Conservation (phyloP, 306 rosid species). For the Citrullus colocynthis region DNA sequence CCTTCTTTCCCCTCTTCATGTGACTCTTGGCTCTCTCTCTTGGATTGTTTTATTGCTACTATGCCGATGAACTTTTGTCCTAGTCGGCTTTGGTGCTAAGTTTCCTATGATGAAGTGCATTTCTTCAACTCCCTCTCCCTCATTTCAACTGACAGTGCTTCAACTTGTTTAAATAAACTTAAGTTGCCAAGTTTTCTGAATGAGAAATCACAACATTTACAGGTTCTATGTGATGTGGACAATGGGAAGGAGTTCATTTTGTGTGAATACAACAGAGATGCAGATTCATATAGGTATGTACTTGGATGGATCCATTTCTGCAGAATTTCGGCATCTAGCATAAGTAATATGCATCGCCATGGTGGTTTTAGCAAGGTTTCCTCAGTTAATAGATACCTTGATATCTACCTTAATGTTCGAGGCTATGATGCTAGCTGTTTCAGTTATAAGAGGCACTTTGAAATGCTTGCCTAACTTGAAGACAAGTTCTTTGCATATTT, state of each 20-base stretch:
- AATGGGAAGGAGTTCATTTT: slow-evolving; percentile 73
- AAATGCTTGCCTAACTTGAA: neutral
- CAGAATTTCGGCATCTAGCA: neutral
- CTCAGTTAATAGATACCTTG: neutral
- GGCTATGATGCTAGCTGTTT: neutral
- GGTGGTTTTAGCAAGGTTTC: neutral
- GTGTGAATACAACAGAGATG: slow-evolving; percentile 96
- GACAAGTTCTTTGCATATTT: neutral
- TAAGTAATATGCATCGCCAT: neutral
- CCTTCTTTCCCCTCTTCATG: neutral
- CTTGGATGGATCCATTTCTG: neutral
- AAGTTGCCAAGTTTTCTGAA: neutral
- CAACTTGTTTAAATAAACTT: neutral
- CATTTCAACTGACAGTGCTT: neutral
- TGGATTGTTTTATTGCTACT: neutral
- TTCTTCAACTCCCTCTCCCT: neutral
- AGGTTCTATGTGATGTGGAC: slow-evolving; percentile 62
- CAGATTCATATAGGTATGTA: slow-evolving; percentile 76
- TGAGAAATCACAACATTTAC: slow-evolving; percentile 2
- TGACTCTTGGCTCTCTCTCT: neutral
- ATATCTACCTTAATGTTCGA: neutral
- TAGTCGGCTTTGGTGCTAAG: neutral
- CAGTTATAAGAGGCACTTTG: neutral
- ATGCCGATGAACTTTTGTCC: neutral
- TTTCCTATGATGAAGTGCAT: neutral